Evolutionary conservation across 257 asterid genomes (phyloP).

Genomic region (Solanum sejunctum): DNA sequence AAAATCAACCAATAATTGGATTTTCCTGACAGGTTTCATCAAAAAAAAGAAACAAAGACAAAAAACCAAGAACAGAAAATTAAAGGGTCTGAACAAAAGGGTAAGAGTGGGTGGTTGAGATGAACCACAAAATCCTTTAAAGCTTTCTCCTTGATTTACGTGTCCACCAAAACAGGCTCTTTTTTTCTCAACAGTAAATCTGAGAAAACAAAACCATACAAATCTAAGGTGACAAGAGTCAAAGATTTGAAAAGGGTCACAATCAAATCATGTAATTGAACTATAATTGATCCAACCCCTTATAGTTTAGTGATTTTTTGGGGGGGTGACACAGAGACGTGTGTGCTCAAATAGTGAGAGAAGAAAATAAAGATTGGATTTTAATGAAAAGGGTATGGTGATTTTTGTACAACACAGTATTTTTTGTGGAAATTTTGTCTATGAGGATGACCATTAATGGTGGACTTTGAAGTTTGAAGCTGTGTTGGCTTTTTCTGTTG

Average conservation of each 20-base stretch:
- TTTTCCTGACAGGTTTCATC: not conserved
- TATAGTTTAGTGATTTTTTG: not conserved
- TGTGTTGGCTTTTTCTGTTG: not conserved
- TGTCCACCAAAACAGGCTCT: constrained; percentile 8
- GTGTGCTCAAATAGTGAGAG: not conserved
- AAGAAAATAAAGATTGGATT: not conserved
- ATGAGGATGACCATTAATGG: not conserved
- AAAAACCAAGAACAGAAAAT: not conserved
- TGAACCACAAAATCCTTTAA: constrained; percentile 47
- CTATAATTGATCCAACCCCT: not conserved
- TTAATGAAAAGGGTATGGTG: not conserved
- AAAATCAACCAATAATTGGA: constrained; percentile 16
- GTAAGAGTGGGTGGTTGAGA: constrained; percentile 13
- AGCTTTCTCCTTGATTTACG: constrained; percentile 21
- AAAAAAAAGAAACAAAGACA: not conserved
- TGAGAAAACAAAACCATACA: not conserved
- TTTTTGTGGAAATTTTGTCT: not conserved
- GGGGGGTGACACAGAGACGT: not conserved
- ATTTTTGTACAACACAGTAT: not conserved
- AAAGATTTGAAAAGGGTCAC: not conserved
- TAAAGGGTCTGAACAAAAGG: not conserved
- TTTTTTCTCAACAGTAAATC: not conserved
- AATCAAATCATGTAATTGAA: not conserved
- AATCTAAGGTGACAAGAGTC: not conserved
- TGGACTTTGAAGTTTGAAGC: not conserved